Evolutionary conservation across 2,329 filamentous ascomycete species (phyloP), one percentile per base, ranked within the genome.

Genomic region (Aspergillus sp.): DNA sequence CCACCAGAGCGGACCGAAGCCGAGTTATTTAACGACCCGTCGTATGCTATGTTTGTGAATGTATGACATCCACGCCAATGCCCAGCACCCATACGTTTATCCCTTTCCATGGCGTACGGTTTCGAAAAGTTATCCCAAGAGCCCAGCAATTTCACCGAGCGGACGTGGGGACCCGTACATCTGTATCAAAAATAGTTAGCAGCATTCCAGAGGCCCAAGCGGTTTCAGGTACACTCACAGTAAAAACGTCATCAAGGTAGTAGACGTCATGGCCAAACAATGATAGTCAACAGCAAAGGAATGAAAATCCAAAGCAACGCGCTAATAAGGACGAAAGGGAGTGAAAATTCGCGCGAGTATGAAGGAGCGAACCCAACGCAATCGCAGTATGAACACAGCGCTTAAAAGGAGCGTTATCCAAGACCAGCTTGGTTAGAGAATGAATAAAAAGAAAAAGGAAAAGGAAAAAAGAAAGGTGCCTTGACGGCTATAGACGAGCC

Each of bases 71-170:
- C 93, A 68, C 87, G 87, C 92, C 92, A 97, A 73, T 91, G 86
- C 61, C 87, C 86, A 57, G 81, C 81, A 64, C 90, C 89, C 65
- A 89, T 86, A 70, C 89, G 86, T 62, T 78, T 78, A 76, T 98
- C 93, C 66, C 87, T 85, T 72, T 93, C 86, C 87, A 98, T 92
- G 45, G 80, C 80, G 79, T 96, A 93, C 49, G 85, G 80, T 69
- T 83, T 86, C 59, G 83, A 81, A 76, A 97, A 97, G 78, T 96
- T 96, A 78, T 97, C 93, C 93, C 93, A 98, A 62, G 92, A 96
- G 61, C 93, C 93, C 66, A 95, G 82, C 45, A 97, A 83, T 69
- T 90, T 86, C 64, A 97, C 90, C 44, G 88, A 88, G 62, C 73
- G 65, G 48, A 76, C 71, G 39, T 74, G 68, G 34, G 76, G 72